Percentiles rank a stretch among this genome's conserved stretches.
These are phyloP conservation scores for Thermothelomyces thermophilus DNA, from an alignment of 2,329 filamentous ascomycete genomes.

Conservation along the genomic window DNA sequence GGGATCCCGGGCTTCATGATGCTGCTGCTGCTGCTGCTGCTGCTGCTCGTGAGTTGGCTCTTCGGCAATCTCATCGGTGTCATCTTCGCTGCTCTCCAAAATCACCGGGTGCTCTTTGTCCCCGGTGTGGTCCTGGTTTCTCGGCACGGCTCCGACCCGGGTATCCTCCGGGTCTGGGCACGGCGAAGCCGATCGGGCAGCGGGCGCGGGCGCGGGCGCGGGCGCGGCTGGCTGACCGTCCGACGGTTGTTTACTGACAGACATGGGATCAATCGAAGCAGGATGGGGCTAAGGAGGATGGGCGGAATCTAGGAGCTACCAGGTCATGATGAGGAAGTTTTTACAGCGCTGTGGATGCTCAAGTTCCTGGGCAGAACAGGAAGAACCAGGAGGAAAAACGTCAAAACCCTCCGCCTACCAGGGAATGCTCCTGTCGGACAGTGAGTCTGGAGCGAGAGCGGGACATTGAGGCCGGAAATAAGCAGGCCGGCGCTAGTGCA, in stretches of 20 bases:
- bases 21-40: background rate
- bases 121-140: background rate
- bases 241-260: background rate
- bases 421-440: background rate
- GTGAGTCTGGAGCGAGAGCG: background rate
- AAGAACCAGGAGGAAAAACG: background rate
- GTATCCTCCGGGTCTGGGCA: background rate
- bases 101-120: conserved; percentile 1
- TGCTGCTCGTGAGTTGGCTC: background rate
- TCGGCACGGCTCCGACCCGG: background rate
- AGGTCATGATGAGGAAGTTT: background rate
- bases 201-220: background rate
- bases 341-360: background rate
- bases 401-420: background rate
- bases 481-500: conserved; percentile 8
- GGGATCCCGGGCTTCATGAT: background rate
- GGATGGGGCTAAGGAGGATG: background rate
- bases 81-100: conserved; percentile 8
- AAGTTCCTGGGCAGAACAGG: background rate
- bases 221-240: conserved; percentile 8
- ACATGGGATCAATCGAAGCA: conserved; percentile 4
- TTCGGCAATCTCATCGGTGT: conserved; percentile 6
- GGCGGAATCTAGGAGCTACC: background rate
- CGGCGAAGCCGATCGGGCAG: conserved; percentile 5
- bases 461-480: conserved; percentile 12